Percentiles rank a stretch among this genome's conserved stretches.
Evolutionary conservation across 2,329 filamentous ascomycete species (phyloP).

Genomic region (Colletotrichum aenigma): DNA sequence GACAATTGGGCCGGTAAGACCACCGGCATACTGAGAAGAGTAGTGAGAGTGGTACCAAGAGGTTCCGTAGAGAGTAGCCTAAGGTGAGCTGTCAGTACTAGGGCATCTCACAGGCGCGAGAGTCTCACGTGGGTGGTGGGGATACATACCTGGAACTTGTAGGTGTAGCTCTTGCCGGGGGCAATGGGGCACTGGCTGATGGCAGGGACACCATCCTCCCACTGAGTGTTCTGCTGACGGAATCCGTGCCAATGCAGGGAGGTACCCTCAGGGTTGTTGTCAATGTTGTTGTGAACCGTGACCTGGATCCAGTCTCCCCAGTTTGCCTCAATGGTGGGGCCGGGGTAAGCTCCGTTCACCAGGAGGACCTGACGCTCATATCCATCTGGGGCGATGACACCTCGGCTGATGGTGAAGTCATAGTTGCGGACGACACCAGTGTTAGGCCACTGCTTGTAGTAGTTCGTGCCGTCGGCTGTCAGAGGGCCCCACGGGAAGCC

Average conservation of each 20-base stretch:
- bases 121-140: background rate
- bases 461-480: conserved; percentile 49
- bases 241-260: conserved; percentile 61
- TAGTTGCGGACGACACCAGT: conserved; percentile 62
- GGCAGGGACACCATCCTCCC: conserved; percentile 58
- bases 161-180: conserved; percentile 60
- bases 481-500: conserved; percentile 57
- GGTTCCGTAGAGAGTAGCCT: conserved; percentile 57
- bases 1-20: conserved; percentile 65
- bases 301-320: conserved; percentile 69
- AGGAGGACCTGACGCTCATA: conserved; percentile 59
- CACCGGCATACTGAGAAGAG: conserved; percentile 63
- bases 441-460: conserved; percentile 50
- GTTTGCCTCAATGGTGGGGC: conserved; percentile 67
- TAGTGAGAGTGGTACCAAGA: conserved; percentile 68
- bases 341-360: conserved; percentile 70
- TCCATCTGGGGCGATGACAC: conserved; percentile 59
- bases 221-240: conserved; percentile 50
- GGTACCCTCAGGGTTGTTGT: conserved; percentile 48
- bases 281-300: conserved; percentile 73
- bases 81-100: background rate
- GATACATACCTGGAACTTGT: conserved; percentile 40
- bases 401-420: conserved; percentile 57
- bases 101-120: background rate
- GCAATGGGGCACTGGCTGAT: conserved; percentile 70